Conservation (phyloP, 2,329 filamentous ascomycete species). For the Colletotrichum agaves region DNA sequence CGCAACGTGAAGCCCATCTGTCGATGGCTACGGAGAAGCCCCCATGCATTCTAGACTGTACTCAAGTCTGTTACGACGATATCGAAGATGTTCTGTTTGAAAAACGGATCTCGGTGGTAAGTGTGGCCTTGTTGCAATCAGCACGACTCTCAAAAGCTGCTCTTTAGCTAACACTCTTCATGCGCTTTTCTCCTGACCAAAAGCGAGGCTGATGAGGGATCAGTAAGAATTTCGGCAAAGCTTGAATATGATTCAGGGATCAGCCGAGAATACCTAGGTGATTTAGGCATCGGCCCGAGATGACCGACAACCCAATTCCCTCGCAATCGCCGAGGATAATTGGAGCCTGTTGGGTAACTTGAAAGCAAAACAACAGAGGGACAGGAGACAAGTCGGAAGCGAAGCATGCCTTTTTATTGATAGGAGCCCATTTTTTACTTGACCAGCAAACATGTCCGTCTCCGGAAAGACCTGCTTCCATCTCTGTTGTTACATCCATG, state of each 20-base stretch:
- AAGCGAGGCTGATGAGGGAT: not conserved
- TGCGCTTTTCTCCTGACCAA: not conserved
- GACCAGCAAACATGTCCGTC: not conserved
- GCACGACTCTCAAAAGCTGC: too few relatives aligned
- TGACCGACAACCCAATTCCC: not conserved
- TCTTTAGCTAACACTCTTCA: not conserved
- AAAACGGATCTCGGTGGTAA: not conserved
- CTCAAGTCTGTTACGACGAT: not conserved
- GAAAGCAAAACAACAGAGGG: not conserved
- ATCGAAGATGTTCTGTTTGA: not conserved
- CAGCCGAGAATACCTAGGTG: not conserved
- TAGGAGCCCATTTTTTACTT: not conserved
- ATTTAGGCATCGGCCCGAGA: conserved; percentile 11
- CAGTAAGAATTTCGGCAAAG: not conserved
- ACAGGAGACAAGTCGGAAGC: not conserved
- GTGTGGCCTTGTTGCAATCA: not conserved
- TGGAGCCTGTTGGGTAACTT: not conserved
- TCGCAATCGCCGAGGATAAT: not conserved
- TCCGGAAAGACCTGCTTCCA: not conserved
- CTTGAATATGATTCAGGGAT: not conserved
- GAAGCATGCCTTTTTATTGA: not conserved
- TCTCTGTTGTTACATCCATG: not conserved
- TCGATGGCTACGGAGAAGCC: not conserved
- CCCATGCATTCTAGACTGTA: not conserved
- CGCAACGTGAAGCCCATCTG: not conserved